Evolutionary conservation across 2,329 filamentous ascomycete species (phyloP).

Genomic region (Scedosporium boydii): DNA sequence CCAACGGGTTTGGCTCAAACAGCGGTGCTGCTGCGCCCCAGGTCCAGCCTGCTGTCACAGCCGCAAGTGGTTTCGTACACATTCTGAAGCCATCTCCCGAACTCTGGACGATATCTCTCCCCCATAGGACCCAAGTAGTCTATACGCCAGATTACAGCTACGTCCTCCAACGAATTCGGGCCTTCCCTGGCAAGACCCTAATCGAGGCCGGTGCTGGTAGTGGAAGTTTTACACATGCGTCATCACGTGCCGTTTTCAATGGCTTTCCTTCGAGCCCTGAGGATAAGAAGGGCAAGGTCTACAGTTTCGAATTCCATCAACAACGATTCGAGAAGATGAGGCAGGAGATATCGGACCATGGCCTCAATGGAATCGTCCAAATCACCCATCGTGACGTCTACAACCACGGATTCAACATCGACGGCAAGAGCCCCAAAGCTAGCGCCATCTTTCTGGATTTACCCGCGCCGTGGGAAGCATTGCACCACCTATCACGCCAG

Average conservation of each 20-base stretch:
- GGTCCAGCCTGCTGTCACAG: slow-evolving; percentile 40
- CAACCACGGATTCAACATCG: slow-evolving; percentile 56
- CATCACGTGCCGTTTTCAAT: slow-evolving; percentile 65
- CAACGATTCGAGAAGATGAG: slow-evolving; percentile 60
- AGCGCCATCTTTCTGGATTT: slow-evolving; percentile 71
- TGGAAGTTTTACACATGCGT: slow-evolving; percentile 75
- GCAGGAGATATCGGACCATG: slow-evolving; percentile 60
- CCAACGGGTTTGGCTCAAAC: neutral
- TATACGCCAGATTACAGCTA: slow-evolving; percentile 85
- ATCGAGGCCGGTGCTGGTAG: slow-evolving; percentile 78
- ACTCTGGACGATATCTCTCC: slow-evolving; percentile 70
- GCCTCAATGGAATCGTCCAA: slow-evolving; percentile 54
- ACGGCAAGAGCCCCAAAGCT: slow-evolving; percentile 50
- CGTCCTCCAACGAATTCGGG: slow-evolving; percentile 66
- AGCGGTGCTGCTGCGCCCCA: neutral
- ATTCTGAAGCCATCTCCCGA: slow-evolving; percentile 72
- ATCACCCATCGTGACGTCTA: slow-evolving; percentile 76
- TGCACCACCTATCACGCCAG: slow-evolving; percentile 62
- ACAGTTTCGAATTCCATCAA: slow-evolving; percentile 75
- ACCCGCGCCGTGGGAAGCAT: slow-evolving; percentile 70
- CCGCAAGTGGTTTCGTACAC: slow-evolving; percentile 65
- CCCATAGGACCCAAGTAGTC: slow-evolving; percentile 77
- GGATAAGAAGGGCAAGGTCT: slow-evolving; percentile 56
- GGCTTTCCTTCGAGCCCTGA: slow-evolving; percentile 45
- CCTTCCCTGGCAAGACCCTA: slow-evolving; percentile 60